Conservation (phyloP, 257 asterid species). For the Scutellaria baicalensis region DNA sequence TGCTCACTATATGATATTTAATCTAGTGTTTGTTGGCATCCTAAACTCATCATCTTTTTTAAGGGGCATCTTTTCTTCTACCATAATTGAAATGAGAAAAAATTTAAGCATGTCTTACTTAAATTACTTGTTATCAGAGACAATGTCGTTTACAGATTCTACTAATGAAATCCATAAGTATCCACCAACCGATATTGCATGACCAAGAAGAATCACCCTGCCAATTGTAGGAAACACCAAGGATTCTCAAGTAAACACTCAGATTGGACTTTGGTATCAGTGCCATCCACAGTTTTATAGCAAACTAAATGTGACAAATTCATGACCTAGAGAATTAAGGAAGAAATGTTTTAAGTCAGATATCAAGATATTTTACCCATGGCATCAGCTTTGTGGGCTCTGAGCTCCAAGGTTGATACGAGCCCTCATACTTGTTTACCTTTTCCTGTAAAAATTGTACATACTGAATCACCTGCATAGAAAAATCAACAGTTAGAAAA, state of each 20-base stretch:
- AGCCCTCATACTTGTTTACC: constrained; percentile 74
- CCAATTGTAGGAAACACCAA: constrained; percentile 11
- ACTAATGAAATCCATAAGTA: constrained; percentile 3
- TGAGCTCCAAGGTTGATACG: constrained; percentile 75
- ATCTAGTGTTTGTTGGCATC: neutral
- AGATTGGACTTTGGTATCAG: constrained; percentile 14
- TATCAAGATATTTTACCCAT: constrained; percentile 60
- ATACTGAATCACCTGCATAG: constrained; percentile 74
- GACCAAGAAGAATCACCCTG: constrained; percentile 14
- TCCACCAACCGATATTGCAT: neutral
- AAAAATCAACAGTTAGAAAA: constrained; percentile 21
- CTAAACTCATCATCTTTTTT: neutral
- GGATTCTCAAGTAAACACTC: constrained; percentile 20
- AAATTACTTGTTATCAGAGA: neutral
- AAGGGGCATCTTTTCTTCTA: neutral
- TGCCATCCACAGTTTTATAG: constrained; percentile 15
- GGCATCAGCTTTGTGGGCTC: constrained; percentile 95
- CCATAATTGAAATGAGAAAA: neutral
- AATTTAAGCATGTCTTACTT: neutral
- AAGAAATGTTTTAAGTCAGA: neutral
- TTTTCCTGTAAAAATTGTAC: constrained; percentile 77
- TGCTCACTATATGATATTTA: too few relatives aligned
- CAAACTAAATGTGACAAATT: neutral
- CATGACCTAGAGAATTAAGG: constrained; percentile 1
- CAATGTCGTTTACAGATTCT: constrained; percentile 5